Evolutionary conservation across 352 stramenopile genomes (phyloP).

Genomic region (Phytophthora citrophthora): DNA sequence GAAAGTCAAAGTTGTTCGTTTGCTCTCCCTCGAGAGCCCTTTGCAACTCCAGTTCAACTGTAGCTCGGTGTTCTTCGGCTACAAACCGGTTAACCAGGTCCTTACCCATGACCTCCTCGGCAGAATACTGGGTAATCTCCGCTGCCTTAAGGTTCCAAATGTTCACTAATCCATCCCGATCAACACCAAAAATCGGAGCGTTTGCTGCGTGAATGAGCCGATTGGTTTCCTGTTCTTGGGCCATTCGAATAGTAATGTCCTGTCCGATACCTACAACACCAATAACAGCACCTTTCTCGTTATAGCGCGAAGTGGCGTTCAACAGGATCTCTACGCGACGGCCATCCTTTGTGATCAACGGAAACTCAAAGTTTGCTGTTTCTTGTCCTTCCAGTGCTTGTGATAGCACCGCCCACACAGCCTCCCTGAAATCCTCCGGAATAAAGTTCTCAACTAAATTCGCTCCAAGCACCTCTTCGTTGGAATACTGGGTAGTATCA

Average conservation of each 20-base stretch:
- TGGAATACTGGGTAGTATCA: conserved; percentile 79
- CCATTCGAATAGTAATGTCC: conserved; percentile 69
- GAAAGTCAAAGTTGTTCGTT: conserved; percentile 87
- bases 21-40: conserved; percentile 56
- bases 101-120: conserved; percentile 81
- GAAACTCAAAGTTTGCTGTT: conserved; percentile 71
- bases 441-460: conserved; percentile 86
- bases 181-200: conserved; percentile 77
- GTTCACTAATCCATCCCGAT: conserved; percentile 60
- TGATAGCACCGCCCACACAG: conserved; percentile 57
- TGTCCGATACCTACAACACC: conserved; percentile 70
- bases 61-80: conserved; percentile 34
- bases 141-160: conserved; percentile 83
- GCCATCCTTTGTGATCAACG: conserved; percentile 56
- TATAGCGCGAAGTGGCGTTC: conserved; percentile 61
- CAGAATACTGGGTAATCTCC: conserved; percentile 77
- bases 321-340: conserved; percentile 56
- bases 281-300: conserved; percentile 62
- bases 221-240: conserved; percentile 73
- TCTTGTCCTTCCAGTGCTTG: conserved; percentile 64
- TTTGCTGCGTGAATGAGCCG: conserved; percentile 75
- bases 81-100: conserved; percentile 70
- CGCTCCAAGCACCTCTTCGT: conserved; percentile 66
- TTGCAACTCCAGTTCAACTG: conserved; percentile 35
- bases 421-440: conserved; percentile 56